Evolutionary conservation across 148 eudicot genomes (phyloP).

Genomic region (Fallopia convolvulus): DNA sequence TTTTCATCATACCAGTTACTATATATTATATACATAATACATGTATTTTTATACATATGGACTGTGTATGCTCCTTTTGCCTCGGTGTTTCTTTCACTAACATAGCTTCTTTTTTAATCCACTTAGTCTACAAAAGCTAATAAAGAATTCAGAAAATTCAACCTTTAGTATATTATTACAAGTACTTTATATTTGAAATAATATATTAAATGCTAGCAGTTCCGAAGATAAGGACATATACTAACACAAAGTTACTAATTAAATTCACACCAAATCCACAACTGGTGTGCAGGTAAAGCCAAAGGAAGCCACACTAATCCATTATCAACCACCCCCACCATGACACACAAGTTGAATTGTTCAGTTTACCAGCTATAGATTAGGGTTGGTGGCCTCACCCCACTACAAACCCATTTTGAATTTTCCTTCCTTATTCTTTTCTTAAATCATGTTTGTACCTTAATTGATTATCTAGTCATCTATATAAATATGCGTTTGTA

Average conservation of each 20-base stretch:
- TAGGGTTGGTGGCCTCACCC: slow-evolving; percentile 7
- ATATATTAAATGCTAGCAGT: not conserved
- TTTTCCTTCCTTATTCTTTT: not conserved
- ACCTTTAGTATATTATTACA: not conserved
- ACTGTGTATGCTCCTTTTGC: not conserved
- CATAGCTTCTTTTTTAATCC: not conserved
- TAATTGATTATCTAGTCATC: not conserved
- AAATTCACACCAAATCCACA: not conserved
- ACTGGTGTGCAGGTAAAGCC: not conserved
- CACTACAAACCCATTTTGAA: not conserved
- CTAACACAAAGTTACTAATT: not conserved
- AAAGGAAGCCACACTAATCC: not conserved
- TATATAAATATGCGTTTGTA: not conserved
- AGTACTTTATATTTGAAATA: not conserved
- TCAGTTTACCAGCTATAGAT: not conserved
- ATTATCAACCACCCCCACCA: slow-evolving; percentile 1
- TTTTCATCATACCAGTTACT: too few species aligned
- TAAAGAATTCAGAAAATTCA: not conserved
- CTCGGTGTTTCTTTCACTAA: not conserved
- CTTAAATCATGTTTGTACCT: not conserved
- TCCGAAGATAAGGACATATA: not conserved
- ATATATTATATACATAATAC: too few species aligned
- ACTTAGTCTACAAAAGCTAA: not conserved
- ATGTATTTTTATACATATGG: not conserved
- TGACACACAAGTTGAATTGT: not conserved